Base-by-base conservation (phyloP, 2,329 filamentous ascomycete genomes). In the Fusarium anthophilum region DNA sequence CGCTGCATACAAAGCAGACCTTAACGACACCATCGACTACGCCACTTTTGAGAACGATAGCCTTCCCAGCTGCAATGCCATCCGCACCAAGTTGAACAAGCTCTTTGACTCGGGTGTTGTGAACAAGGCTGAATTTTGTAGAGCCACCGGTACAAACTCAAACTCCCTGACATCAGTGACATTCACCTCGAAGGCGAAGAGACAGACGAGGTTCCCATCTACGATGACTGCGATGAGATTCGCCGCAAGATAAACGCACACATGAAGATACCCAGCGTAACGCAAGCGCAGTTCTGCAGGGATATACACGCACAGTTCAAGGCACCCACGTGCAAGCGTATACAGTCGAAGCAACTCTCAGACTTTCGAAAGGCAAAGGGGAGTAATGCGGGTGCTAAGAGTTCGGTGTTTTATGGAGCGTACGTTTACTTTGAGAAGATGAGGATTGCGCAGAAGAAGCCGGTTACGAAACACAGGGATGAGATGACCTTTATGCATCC, bases 401-500 rank as follows among this genome's bases (percentile, higher is more conserved):
- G 51, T 6, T 28, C 41, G 3, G 66, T 70, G 2, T 70, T 57
- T 24, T 66, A 70, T 4, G 41, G 53, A 5, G 66, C 59, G 15
- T 66, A 66, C 22, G 66, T 70, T 12, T 70, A 70, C 24, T 66
- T 70, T 39, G 66, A 70, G 18, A 70, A 70, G 41, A 15, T 70
- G 15, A 41, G 59, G 15, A 39, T 59, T 15, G 66, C 59, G 11
- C 67, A 70, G 30, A 54, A 54, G 4, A 70, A 70, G 5, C 59
- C 67, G 4, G 43, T 22, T 15, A 50, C 35, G 12, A 57, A 66
- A 11, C 53, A 70, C 32, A 26, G 26, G 1, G 17, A 35, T 9
- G 48, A 55, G 6, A 66, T 50, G 12, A 41, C 39, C 13, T 13
- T 14, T 8, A 9, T 70, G 20, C 13, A 70, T 35, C 66, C 59